Evolutionary conservation across 805 yeast species (phyloP), one percentile per base, ranked within the genome.

Genomic region (Cyberlindnera amylophila): DNA sequence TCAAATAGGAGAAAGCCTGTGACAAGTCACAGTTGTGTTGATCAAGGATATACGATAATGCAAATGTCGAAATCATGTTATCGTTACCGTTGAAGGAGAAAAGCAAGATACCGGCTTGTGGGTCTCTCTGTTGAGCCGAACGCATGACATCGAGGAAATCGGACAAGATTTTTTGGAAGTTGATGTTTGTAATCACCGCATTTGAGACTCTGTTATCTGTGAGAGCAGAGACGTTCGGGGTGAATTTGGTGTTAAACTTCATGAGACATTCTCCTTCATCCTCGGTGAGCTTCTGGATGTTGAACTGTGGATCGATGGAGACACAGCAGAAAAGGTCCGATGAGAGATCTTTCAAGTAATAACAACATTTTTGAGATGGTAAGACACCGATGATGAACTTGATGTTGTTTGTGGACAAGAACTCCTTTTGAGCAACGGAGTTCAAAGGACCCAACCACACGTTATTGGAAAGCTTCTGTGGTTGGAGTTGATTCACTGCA

Each of bases 371-470:
- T 27, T 56, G 57, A 1, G 66, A 58, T 7, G 69, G 62, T 16
- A 69, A 59, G 1, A 66, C 48, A 15, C 68, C 64, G 21, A 69
- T 55, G 36, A 69, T 58, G 42, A 62, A 64, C 41, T 57, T 62
- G 46, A 74, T 67, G 46, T 70, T 69, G 42, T 69, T 59, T n/a
- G 56, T 50, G 15, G 45, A 40, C 9, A 75, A 49, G 39, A 70
- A 67, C 8, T 59, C 62, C 8, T 53, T 50, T 51, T 71, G 69
- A 1, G 67, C 60, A n/a, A 71, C 54, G 1, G 69, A 62, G 38
- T 70, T 61, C 41, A 71, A 48, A 2, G 79, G 76, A 2, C 81
- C 79, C 24, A 75, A 59, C 63, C 69, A 72, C 3, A 74, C 55
- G 34, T 64, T 58, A 15, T 64, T 63, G 9, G 67, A 56, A 14